Evolutionary conservation across 179 eudicot species (phyloP), one percentile per base, ranked within the genome.

Genomic region (Patellifolia procumbens): DNA sequence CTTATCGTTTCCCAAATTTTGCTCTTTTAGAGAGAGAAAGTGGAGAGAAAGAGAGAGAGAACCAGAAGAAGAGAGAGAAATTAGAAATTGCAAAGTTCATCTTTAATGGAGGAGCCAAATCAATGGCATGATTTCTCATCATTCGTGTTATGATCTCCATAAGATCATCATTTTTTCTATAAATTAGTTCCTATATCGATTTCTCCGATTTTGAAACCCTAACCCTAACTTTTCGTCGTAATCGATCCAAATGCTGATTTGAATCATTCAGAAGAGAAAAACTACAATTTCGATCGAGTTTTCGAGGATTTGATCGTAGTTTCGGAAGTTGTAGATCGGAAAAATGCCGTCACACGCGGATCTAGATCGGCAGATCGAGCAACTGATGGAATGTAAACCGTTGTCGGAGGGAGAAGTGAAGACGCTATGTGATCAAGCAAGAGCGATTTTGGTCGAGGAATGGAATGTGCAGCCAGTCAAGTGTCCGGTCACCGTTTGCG

Each of bases 381-480:
- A 91, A 60, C 80, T 93, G 90, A 88, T 88, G 92, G 97, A 91
- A 78, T 93, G 98, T 81, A 93, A 93, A 82, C 80, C 97, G 65
- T 76, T 93, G 53, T 39, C 87, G 52, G 97, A 93, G 55, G 87
- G 79, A 7, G 97, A 93, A 71, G 97, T 93, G 80, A 91, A 88
- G 86, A 76, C 82, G 28, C 80, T 93, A 31, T 91, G 98, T 79
- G 94, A 93, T 62, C 89, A 93, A 69, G 98, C 94, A 26, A 88
- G 92, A 84, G 97, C 92, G 74, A 85, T 93, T 55, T 82, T 91
- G 70, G 97, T 91, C n/a, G 97, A 93, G 74, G 97, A 93, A 78
- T 91, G 91, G 91, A 93, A 93, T 61, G 97, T 93, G 2, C 97
- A 91, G 78, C 92, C 92, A 65, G 97, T 93, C 26, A 93, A 87